Conservation (phyloP, 164 flowering plant genomes). For the Vitis labrusca region DNA sequence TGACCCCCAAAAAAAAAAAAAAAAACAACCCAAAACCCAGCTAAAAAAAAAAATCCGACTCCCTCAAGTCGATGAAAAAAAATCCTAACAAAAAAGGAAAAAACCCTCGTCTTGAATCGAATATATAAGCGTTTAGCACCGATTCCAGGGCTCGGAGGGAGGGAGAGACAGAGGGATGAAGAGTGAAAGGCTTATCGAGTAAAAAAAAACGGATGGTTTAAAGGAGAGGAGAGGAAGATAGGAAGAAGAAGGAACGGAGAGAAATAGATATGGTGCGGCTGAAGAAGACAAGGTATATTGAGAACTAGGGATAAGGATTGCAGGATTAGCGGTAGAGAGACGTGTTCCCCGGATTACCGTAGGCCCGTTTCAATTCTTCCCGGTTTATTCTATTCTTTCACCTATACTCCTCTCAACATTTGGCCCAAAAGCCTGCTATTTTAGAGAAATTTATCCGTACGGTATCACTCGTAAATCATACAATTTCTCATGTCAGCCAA, state of each 20-base stretch:
- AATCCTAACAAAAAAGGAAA: conserved; percentile 1
- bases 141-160: too few species aligned
- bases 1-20: neutral
- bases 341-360: conserved; percentile 36
- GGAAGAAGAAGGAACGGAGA: conserved; percentile 7
- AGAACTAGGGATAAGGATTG: conserved; percentile 38
- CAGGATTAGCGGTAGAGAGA: conserved; percentile 39
- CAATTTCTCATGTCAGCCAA: too few species aligned
- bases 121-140: too few species aligned
- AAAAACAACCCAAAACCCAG: neutral
- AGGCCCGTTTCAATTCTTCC: conserved; percentile 25
- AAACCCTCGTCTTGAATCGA: too few species aligned
- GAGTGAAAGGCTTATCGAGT: neutral
- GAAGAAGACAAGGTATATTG: conserved; percentile 22
- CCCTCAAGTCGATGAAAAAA: neutral
- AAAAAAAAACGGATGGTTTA: too few species aligned
- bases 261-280: conserved; percentile 20
- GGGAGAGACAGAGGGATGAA: neutral
- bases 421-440: neutral
- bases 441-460: neutral
- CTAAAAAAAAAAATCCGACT: conserved; percentile 4
- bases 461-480: too few species aligned
- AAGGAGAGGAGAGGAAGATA: neutral
- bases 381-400: too few species aligned
- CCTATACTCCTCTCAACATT: neutral